Conservation (phyloP, 768 basidiomycete genomes). For the Coprinellus micaceus region DNA sequence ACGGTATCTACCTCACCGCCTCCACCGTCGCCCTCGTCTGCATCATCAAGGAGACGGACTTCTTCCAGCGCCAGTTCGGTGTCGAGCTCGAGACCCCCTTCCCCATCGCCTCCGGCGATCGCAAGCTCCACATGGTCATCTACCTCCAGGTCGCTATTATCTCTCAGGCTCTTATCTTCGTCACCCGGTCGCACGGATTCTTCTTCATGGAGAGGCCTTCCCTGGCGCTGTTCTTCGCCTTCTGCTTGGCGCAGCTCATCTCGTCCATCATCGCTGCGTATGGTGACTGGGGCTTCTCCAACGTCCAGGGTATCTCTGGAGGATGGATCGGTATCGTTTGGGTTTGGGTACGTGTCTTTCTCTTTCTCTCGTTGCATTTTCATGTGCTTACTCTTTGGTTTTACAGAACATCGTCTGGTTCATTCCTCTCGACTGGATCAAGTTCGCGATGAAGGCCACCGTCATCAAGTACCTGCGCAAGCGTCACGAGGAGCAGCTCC, state of each 20-base stretch:
- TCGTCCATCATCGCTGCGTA: conserved; percentile 95
- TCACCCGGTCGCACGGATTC: conserved; percentile 90
- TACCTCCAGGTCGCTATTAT: conserved; percentile 98
- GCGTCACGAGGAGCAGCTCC: conserved; percentile 48
- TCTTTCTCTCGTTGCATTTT: neutral
- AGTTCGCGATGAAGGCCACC: conserved; percentile 94
- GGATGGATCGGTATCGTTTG: conserved; percentile 97
- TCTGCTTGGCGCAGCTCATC: conserved; percentile 89
- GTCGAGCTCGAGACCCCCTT: conserved; percentile 46
- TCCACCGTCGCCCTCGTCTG: conserved; percentile 84
- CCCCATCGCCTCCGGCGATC: conserved; percentile 53
- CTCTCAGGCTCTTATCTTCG: conserved; percentile 95
- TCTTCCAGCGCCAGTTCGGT: conserved; percentile 87
- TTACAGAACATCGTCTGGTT: conserved; percentile 92
- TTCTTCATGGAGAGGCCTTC: conserved; percentile 98
- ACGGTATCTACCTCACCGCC: conserved; percentile 87
- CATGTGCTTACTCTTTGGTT: neutral
- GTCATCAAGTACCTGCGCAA: conserved; percentile 81
- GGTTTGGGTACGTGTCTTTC: conserved; percentile 72
- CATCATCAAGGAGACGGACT: conserved; percentile 80
- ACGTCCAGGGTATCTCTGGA: conserved; percentile 75
- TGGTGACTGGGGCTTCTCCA: conserved; percentile 92
- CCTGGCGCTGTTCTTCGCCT: conserved; percentile 85
- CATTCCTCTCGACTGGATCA: conserved; percentile 91
- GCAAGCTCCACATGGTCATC: conserved; percentile 78